Conservation (phyloP, 495 filamentous ascomycete species). For the Aspergillus leporis region DNA sequence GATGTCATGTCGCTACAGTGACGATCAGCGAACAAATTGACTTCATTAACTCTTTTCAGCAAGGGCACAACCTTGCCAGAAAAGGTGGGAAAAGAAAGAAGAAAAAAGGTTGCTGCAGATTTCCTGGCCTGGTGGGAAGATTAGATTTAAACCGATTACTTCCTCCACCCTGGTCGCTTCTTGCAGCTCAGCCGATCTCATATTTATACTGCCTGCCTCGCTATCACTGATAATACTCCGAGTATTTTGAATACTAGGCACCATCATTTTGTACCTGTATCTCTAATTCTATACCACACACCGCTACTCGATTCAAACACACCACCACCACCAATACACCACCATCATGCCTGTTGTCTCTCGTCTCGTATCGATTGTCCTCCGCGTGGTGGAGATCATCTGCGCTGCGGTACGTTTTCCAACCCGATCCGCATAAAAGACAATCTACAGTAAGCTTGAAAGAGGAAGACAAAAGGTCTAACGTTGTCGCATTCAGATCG, state of each 20-base stretch:
- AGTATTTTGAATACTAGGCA: neutral
- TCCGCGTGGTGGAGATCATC: conserved; percentile 46
- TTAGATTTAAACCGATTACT: conserved; percentile 6
- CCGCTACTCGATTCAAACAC: conserved; percentile 1
- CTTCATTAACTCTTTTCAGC: conserved; percentile 1
- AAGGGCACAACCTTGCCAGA: neutral
- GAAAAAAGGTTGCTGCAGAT: neutral
- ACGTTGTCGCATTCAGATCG: conserved; percentile 33
- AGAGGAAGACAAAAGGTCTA: neutral
- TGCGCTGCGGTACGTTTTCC: conserved; percentile 40
- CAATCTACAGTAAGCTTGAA: neutral
- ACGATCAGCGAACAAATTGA: conserved; percentile 2
- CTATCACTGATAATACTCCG: neutral
- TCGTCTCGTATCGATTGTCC: conserved; percentile 49
- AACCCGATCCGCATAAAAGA: neutral
- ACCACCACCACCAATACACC: conserved; percentile 1
- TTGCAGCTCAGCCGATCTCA: neutral
- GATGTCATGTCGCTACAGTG: conserved; percentile 12
- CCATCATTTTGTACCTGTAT: conserved; percentile 5
- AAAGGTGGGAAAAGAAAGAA: neutral
- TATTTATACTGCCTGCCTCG: conserved; percentile 1
- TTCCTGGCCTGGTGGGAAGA: neutral
- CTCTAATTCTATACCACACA: conserved; percentile 2
- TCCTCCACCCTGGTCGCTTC: neutral
- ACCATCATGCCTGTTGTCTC: conserved; percentile 49